A percentile compares a stretch with the other conserved stretches of the same genome.
phyloP scores from a whole-genome alignment of 176 grass and related monocot genomes.

The Hordeum marinum region DNA sequence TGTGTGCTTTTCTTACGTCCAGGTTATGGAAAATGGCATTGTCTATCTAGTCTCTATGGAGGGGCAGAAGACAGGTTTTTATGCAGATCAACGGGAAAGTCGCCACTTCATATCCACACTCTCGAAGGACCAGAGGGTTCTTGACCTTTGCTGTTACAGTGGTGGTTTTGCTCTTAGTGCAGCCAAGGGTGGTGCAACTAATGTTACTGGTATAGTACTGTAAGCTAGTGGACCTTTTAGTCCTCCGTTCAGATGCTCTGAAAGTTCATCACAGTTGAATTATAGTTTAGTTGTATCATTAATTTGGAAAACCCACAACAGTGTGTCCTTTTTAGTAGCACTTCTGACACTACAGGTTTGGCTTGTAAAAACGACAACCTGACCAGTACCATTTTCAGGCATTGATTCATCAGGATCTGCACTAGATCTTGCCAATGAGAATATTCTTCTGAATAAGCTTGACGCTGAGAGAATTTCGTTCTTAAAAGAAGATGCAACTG shows the following conservation, averaged over 20 bases:
- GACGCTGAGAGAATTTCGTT: slow-evolving; percentile 56
- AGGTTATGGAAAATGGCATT: slow-evolving; percentile 88
- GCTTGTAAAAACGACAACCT: not conserved
- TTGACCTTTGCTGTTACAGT: slow-evolving; percentile 92
- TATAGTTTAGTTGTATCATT: not conserved
- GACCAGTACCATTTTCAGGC: slow-evolving; percentile 51
- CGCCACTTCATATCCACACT: slow-evolving; percentile 67
- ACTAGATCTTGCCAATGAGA: slow-evolving; percentile 84
- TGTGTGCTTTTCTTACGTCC: not conserved
- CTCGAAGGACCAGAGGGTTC: slow-evolving; percentile 61
- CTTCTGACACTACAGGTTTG: slow-evolving; percentile 8
- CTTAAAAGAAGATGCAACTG: slow-evolving; percentile 75
- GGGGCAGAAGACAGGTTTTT: slow-evolving; percentile 98
- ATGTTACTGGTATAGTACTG: slow-evolving; percentile 83
- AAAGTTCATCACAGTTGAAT: not conserved
- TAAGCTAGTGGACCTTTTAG: slow-evolving; percentile 36
- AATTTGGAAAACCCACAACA: slow-evolving; percentile 6
- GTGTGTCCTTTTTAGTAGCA: not conserved
- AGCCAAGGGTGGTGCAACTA: slow-evolving; percentile 57
- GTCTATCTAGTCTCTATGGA: slow-evolving; percentile 74
- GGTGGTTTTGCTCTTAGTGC: slow-evolving; percentile 87
- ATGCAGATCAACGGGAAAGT: slow-evolving; percentile 92
- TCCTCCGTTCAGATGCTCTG: slow-evolving; percentile 13
- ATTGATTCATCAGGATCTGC: slow-evolving; percentile 86
- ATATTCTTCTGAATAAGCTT: slow-evolving; percentile 71